Percentiles rank a stretch among this genome's conserved stretches.
Evolutionary conservation across 2,329 filamentous ascomycete genomes (phyloP).

Genomic region (Claviceps monticola): DNA sequence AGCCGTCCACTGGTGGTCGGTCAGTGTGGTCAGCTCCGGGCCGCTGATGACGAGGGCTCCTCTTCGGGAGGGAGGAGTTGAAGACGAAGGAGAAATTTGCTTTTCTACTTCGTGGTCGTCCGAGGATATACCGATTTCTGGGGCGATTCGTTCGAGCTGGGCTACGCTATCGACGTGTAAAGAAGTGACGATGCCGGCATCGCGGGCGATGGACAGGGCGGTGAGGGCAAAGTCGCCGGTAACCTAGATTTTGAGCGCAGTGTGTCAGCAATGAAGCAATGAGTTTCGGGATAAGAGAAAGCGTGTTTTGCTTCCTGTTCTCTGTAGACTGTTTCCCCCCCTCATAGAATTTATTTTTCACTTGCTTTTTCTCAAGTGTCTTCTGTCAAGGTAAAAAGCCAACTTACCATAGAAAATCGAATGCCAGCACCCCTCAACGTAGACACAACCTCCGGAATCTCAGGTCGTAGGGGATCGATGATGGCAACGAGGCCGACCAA

Average conservation of each 20-base stretch:
- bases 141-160: conserved; percentile 30
- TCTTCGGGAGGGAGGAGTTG: conserved; percentile 7
- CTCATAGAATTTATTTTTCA: no score
- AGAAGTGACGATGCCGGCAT: conserved; percentile 56
- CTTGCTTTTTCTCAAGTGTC: no score
- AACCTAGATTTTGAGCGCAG: conserved; percentile 25
- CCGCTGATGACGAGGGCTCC: conserved; percentile 50
- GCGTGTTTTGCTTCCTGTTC: no score
- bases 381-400: no score
- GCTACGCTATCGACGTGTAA: conserved; percentile 38
- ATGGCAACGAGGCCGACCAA: conserved; percentile 66
- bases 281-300: no score
- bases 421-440: conserved; percentile 57
- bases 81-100: conserved; percentile 5
- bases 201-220: conserved; percentile 55
- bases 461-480: conserved; percentile 62
- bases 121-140: neutral
- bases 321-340: no score
- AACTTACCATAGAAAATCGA: conserved; percentile 57
- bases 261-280: neutral
- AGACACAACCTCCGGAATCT: conserved; percentile 53
- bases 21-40: conserved; percentile 50
- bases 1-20: conserved; percentile 54
- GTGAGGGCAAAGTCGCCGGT: conserved; percentile 69
- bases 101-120: conserved; percentile 13